phyloP scores from a whole-genome alignment of 208 protist species.

The Trypanosoma rangeli region DNA sequence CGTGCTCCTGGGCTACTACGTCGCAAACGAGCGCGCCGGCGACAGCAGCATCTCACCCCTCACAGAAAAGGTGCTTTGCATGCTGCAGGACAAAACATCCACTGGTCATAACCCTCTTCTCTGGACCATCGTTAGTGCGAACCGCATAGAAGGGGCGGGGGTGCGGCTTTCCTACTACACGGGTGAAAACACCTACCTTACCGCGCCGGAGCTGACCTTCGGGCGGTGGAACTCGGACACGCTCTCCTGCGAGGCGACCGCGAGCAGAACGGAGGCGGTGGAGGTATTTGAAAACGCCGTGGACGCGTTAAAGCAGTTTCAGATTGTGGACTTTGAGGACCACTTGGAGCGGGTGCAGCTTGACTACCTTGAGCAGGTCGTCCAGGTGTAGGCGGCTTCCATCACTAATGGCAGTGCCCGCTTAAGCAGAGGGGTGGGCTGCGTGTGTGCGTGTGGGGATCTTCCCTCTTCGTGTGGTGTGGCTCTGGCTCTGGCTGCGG shows the following conservation, averaged over 20 bases:
- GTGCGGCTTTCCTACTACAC: conserved; percentile 23
- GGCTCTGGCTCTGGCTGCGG: no score
- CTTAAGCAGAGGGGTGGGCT: no score
- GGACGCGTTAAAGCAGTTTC: conserved; percentile 73
- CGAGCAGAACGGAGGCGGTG: conserved; percentile 45
- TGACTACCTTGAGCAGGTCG: conserved; percentile 76
- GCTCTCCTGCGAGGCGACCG: conserved; percentile 41
- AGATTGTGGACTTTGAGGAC: conserved; percentile 83
- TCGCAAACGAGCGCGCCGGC: conserved; percentile 74
- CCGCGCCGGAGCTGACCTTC: conserved; percentile 45
- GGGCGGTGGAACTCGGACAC: conserved; percentile 79
- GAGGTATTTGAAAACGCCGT: conserved; percentile 70
- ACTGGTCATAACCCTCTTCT: conserved; percentile 42
- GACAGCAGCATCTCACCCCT: conserved; percentile 52
- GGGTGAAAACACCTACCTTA: conserved; percentile 8
- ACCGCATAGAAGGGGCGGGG: conserved; percentile 27
- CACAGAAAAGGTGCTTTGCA: conserved; percentile 26
- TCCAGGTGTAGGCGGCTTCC: conserved; percentile 27
- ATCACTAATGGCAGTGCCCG: not conserved
- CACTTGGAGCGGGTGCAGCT: conserved; percentile 79
- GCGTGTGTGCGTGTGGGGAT: no score
- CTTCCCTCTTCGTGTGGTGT: no score
- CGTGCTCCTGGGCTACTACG: conserved; percentile 75
- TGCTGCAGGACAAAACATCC: conserved; percentile 29
- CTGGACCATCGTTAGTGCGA: conserved; percentile 33